Base-by-base conservation (phyloP, 148 eudicot genomes). In the Vaccinium myrtillus region DNA sequence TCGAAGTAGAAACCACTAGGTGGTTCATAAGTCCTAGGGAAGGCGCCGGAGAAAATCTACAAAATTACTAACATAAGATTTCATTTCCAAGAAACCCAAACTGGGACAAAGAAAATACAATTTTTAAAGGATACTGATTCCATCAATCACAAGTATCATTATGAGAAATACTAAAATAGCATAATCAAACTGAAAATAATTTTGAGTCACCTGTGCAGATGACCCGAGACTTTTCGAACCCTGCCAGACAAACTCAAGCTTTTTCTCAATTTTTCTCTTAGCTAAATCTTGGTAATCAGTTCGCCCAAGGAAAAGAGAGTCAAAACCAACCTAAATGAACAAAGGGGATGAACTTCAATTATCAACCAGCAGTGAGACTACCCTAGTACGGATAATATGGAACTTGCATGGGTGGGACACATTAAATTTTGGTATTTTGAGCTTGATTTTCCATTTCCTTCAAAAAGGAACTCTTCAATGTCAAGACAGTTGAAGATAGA, bases 241-340 rank as follows among this genome's bases (percentile, higher is more conserved):
- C 86, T 87, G 94, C 99, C 99, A 97, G 77, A 97, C 85, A 82
- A 97, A 93, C 90, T 97, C 99, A 74, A 97, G 98, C 56, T 80
- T 90, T 91, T 95, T 97, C 77, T 97, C 98, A 82, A 25, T 83
- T 91, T 90, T 91, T 79, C 99, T 91, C 88, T 97, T 95, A 78
- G 80, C 92, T 86, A 94, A 88, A 70, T 97, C 99, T 91, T 97
- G 99, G 88, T 97, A 97, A 86, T 97, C 99, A 84, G 94, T 97
- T 78, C 99, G 93, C 73, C 90, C 95, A 82, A 97, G 93, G 93
- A 91, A 97, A 77, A 95, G 85, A 85, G 99, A 91, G 85, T 97
- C 99, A 88, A 97, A 97, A 73, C 99, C 99, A 90, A 97, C 98
- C 99, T 97, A 83, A 84, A 87, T 54, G 48, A 87, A 43, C 70